These are phyloP conservation scores for Penicillium bovifimosum DNA, from an alignment of 495 filamentous ascomycete genomes.

Conservation along the genomic window DNA sequence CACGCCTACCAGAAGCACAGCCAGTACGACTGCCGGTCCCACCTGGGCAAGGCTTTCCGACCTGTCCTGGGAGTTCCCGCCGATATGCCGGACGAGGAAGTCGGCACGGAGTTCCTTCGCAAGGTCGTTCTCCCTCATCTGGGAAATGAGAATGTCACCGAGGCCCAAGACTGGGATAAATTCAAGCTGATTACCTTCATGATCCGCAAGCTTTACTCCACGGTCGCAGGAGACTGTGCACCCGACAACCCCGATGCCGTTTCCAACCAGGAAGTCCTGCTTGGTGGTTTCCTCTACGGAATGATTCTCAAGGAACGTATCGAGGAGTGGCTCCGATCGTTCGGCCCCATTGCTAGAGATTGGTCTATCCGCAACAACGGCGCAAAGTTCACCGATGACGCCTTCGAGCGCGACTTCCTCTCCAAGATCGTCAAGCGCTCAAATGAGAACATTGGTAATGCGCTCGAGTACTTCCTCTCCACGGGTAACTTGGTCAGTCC, in stretches of 20 bases:
- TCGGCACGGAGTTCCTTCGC: constrained; percentile 81
- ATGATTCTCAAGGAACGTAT: constrained; percentile 92
- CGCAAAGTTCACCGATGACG: constrained; percentile 59
- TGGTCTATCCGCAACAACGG: constrained; percentile 62
- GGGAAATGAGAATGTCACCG: constrained; percentile 72
- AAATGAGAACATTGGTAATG: constrained; percentile 81
- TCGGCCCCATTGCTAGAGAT: constrained; percentile 57
- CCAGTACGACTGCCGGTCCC: constrained; percentile 68
- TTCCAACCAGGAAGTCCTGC: constrained; percentile 86
- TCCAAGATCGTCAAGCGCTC: constrained; percentile 67
- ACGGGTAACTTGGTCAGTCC: constrained; percentile 90
- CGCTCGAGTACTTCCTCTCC: constrained; percentile 90
- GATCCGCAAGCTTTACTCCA: constrained; percentile 87
- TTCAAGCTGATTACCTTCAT: constrained; percentile 94
- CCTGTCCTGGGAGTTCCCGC: constrained; percentile 74
- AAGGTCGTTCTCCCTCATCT: constrained; percentile 88
- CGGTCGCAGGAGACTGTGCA: constrained; percentile 87
- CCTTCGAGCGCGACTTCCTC: constrained; percentile 74
- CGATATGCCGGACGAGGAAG: constrained; percentile 78
- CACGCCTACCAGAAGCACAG: constrained; percentile 80
- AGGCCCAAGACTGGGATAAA: constrained; percentile 80
- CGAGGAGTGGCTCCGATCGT: constrained; percentile 74
- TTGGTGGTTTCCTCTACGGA: constrained; percentile 89
- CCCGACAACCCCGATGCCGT: constrained; percentile 95
- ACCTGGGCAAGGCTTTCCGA: constrained; percentile 84